These are phyloP conservation scores for Tetrastigma voinierianum DNA, from an alignment of 164 flowering plant species.

Conservation along the genomic window DNA sequence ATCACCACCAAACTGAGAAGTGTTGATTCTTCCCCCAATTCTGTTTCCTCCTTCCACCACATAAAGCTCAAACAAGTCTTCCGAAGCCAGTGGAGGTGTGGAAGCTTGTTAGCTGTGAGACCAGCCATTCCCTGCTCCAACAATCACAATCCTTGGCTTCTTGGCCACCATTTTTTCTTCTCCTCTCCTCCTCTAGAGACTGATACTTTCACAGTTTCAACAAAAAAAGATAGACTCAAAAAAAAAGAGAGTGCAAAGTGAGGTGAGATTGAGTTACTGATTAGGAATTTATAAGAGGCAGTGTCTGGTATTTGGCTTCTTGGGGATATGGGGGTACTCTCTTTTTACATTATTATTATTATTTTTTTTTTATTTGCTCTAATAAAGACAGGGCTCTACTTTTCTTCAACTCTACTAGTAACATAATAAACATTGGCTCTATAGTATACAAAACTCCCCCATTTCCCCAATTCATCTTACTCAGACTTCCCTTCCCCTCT, in stretches of 20 bases:
- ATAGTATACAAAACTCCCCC: background rate
- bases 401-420: conserved; percentile 18
- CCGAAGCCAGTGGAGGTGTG: conserved; percentile 35
- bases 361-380: too few species aligned
- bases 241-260: conserved; percentile 1
- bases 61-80: conserved; percentile 53
- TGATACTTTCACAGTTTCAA: background rate
- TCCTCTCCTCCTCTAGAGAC: too few species aligned
- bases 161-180: conserved; percentile 49
- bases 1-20: conserved; percentile 70
- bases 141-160: conserved; percentile 81
- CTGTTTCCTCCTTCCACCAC: conserved; percentile 83
- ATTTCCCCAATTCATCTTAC: background rate
- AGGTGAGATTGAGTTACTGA: conserved; percentile 20
- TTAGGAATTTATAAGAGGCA: conserved; percentile 11
- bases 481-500: background rate
- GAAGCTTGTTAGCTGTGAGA: conserved; percentile 83
- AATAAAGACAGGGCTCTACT: conserved; percentile 37
- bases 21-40: conserved; percentile 86
- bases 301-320: background rate
- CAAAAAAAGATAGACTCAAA: conserved; percentile 1
- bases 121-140: conserved; percentile 97
- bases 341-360: background rate
- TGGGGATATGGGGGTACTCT: background rate
- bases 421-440: background rate